Percentiles rank a stretch among this genome's conserved stretches.
phyloP scores from a whole-genome alignment of 768 basidiomycete species.

The Psilocybe azurescens region DNA sequence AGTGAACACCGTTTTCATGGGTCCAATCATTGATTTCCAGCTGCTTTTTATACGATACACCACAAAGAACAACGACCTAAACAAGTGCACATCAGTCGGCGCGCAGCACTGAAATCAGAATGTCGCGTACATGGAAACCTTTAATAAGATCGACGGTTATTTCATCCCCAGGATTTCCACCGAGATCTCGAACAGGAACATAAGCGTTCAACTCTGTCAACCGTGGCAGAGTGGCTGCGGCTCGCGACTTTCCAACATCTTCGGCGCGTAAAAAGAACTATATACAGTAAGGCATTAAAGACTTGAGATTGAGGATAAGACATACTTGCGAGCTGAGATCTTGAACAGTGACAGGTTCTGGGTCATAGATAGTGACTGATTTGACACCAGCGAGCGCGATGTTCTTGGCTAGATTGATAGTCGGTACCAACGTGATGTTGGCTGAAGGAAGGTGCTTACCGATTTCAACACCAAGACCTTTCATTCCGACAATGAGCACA shows the following conservation, averaged over 20 bases:
- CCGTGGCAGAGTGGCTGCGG: constrained; percentile 84
- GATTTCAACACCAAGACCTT: constrained; percentile 95
- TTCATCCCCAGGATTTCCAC: constrained; percentile 75
- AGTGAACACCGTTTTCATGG: constrained; percentile 85
- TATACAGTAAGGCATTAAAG: neutral
- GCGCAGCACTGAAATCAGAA: neutral
- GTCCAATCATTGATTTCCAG: constrained; percentile 97
- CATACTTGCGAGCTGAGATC: constrained; percentile 92
- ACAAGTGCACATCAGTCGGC: constrained; percentile 14
- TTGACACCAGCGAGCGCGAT: constrained; percentile 95
- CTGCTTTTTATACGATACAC: constrained; percentile 78
- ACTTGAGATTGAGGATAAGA: constrained; percentile 14
- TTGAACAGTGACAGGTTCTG: constrained; percentile 83
- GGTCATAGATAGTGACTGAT: constrained; percentile 95
- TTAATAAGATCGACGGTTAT: constrained; percentile 82
- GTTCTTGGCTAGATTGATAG: constrained; percentile 77
- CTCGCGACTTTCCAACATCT: constrained; percentile 90
- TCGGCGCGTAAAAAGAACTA: constrained; percentile 93
- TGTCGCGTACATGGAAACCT: constrained; percentile 80
- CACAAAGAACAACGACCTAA: constrained; percentile 90
- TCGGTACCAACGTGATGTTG: constrained; percentile 11
- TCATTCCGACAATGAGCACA: constrained; percentile 90
- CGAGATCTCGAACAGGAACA: constrained; percentile 90
- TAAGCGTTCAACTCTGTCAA: constrained; percentile 95
- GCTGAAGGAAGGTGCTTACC: constrained; percentile 45